Evolutionary conservation across 768 basidiomycete genomes (phyloP).

Genomic region (Mycena rosella): DNA sequence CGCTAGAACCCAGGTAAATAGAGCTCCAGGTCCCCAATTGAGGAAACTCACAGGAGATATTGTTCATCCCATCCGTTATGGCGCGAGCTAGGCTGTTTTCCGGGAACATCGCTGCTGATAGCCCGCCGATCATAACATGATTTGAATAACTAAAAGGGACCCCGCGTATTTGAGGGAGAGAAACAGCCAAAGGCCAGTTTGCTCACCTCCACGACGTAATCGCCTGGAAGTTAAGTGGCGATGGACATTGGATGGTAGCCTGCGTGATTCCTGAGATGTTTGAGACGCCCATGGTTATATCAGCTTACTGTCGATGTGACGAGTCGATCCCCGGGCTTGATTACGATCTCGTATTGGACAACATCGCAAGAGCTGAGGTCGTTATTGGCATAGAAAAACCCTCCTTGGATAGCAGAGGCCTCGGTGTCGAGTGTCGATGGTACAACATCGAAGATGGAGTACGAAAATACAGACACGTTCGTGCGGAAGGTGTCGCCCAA

Average conservation of each 20-base stretch:
- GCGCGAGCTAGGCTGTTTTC: slow-evolving; percentile 17
- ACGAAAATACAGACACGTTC: slow-evolving; percentile 34
- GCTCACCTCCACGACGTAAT: slow-evolving; percentile 22
- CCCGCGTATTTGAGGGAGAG: no score
- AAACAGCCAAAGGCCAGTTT: no score
- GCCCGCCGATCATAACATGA: not conserved
- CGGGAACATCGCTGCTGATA: not conserved
- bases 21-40: not conserved
- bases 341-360: slow-evolving; percentile 16
- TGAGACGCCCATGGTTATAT: no score
- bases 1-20: not conserved
- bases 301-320: slow-evolving; percentile 18
- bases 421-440: not conserved
- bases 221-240: slow-evolving; percentile 16
- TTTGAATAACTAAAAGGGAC: slow-evolving; percentile 6
- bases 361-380: slow-evolving; percentile 30
- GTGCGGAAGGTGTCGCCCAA: slow-evolving; percentile 37
- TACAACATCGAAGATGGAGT: slow-evolving; percentile 29
- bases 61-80: slow-evolving; percentile 8
- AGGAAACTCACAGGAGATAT: slow-evolving; percentile 7
- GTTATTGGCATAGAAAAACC: slow-evolving; percentile 25
- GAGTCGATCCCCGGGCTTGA: slow-evolving; percentile 32
- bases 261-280: slow-evolving; percentile 5
- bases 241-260: slow-evolving; percentile 24
- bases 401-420: slow-evolving; percentile 1